Evolutionary conservation across 2,329 filamentous ascomycete genomes (phyloP).

Genomic region (Xylariales sp.): DNA sequence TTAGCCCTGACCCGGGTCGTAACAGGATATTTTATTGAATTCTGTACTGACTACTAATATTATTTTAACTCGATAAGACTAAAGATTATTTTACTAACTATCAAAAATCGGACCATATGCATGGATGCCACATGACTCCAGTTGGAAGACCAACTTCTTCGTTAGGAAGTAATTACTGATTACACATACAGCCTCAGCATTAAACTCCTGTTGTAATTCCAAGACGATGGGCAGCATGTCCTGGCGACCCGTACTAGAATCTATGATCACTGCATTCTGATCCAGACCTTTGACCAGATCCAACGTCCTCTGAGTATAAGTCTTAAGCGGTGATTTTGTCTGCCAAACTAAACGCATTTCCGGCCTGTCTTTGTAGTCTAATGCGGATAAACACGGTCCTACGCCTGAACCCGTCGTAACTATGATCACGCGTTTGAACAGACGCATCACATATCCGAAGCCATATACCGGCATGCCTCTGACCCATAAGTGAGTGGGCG

Average conservation of each 20-base stretch:
- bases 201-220: slow-evolving; percentile 52
- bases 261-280: slow-evolving; percentile 62
- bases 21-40: too few species aligned
- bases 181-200: slow-evolving; percentile 66
- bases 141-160: slow-evolving; percentile 61
- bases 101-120: slow-evolving; percentile 75
- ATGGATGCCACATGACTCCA: slow-evolving; percentile 61
- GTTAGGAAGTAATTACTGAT: slow-evolving; percentile 69
- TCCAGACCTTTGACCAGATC: slow-evolving; percentile 53
- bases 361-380: too few species aligned
- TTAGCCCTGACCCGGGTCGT: too few species aligned
- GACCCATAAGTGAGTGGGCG: slow-evolving; percentile 61
- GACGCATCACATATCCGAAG: slow-evolving; percentile 61
- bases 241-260: slow-evolving; percentile 58
- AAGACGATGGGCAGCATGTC: slow-evolving; percentile 46
- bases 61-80: too few species aligned
- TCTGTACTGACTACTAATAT: too few species aligned
- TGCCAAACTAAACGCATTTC: too few species aligned
- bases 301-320: slow-evolving; percentile 57
- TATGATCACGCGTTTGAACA: slow-evolving; percentile 62
- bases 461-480: slow-evolving; percentile 64
- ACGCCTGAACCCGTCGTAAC: slow-evolving; percentile 72
- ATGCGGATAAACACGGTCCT: slow-evolving; percentile 64
- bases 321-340: slow-evolving; percentile 44
- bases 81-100: too few species aligned